A percentile compares a stretch with the other conserved stretches of the same genome.
phyloP scores from a whole-genome alignment of 2,329 filamentous ascomycete genomes.

The Sporothrix phasma region DNA sequence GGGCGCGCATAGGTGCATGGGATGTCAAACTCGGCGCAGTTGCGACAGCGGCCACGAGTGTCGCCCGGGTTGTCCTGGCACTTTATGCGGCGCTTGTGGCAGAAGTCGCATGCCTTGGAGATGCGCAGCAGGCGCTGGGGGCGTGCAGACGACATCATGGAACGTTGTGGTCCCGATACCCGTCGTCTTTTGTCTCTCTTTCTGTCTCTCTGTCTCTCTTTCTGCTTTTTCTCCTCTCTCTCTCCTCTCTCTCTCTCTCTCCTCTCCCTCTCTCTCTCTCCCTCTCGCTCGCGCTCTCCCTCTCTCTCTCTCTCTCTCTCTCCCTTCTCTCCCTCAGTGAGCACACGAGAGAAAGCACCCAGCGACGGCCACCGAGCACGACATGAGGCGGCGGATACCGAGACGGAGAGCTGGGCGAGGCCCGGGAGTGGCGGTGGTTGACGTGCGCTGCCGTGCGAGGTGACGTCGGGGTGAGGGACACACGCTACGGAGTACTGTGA shows the following conservation, averaged over 20 bases:
- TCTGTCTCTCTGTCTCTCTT: not conserved
- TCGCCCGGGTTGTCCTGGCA: slow-evolving; percentile 16
- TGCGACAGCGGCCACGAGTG: slow-evolving; percentile 17
- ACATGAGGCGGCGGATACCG: slow-evolving; percentile 3
- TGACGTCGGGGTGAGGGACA: slow-evolving; percentile 3
- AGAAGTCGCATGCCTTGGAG: slow-evolving; percentile 20
- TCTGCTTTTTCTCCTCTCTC: not conserved
- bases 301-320: not conserved
- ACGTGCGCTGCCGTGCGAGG: not conserved
- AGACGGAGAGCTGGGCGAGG: too few species aligned
- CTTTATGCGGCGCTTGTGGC: slow-evolving; percentile 21
- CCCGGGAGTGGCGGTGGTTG: not conserved
- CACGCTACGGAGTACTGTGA: too few species aligned
- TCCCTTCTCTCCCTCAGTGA: not conserved
- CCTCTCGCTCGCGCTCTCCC: not conserved
- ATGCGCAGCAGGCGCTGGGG: slow-evolving; percentile 18
- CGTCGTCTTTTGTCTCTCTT: not conserved
- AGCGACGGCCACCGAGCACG: not conserved
- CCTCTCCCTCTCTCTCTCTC: not conserved
- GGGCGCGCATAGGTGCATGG: slow-evolving; percentile 20
- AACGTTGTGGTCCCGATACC: not conserved
- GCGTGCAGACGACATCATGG: not conserved
- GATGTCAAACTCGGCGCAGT: slow-evolving; percentile 21
- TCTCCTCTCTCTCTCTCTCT: too few species aligned
- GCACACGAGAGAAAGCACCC: not conserved